Base-by-base conservation (phyloP, 73 alveolate genomes). In the Tetrahymena malaccensis region DNA sequence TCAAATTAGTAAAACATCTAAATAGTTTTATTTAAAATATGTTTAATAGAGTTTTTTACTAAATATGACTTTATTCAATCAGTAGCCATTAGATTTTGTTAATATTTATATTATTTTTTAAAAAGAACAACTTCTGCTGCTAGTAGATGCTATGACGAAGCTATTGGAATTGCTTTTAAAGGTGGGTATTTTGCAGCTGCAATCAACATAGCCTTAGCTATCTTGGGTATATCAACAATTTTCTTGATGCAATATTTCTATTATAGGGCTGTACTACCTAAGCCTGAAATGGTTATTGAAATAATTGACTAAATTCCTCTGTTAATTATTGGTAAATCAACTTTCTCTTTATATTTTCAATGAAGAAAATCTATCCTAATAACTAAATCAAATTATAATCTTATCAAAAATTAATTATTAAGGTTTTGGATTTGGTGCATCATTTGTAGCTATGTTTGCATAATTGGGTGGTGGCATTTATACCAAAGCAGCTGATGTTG, bases 401-500 rank as follows among this genome's bases (percentile, higher is more conserved):
- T 35, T 56, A 22, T 12, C 6, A 21, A 3, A 56, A 56, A 22
- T 70, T 27, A 19, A 31, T 8, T 70, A 70, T 70, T 25, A n/a
- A 70, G 89, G 89, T 6, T 97, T 97, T 94, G 98, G 99, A 16
- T 97, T 97, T 95, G 99, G 99, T 56, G 99, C 99, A 3, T 97
- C 99, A 9, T 97, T 97, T 93, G 99, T 97, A 11, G 98, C 99
- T 27, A 97, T 97, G 99, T 97, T 97, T 94, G 99, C 99, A 10
- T 94, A 97, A 93, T 95, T 97, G 21, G 99, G 99, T 89, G 99
- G 99, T 22, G 99, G 99, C 12, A 97, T 97, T 27, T 97, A 93
- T 85, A 97, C 99, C 33, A 97, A 98, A 94, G 99, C 99, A 9
- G 99, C 99, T 1, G 99, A 98, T 95, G 99, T 98, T 11, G 99